A percentile compares a stretch with the other conserved stretches of the same genome.
phyloP scores from a whole-genome alignment of 495 filamentous ascomycete genomes.

The Tuber brumale region DNA sequence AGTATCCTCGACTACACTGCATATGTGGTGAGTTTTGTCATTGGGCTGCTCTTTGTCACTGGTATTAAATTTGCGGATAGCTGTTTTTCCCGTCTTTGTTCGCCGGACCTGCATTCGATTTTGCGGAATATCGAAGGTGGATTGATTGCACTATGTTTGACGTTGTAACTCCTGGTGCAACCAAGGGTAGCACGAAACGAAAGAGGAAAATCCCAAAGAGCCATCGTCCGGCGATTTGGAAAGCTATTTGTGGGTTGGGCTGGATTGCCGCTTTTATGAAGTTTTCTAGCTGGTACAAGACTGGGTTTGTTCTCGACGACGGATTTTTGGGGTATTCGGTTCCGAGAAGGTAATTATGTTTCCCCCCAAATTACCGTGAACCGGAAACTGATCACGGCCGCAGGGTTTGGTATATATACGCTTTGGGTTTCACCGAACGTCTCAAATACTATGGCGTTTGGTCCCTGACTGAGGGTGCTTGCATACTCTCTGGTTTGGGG shows the following conservation, averaged over 20 bases:
- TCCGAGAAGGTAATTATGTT: conserved; percentile 52
- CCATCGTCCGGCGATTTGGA: conserved; percentile 73
- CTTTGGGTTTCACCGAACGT: conserved; percentile 71
- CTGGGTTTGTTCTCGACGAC: conserved; percentile 54
- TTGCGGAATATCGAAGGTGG: conserved; percentile 83
- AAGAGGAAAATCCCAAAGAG: conserved; percentile 93
- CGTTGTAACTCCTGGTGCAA: conserved; percentile 52
- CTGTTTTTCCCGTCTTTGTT: conserved; percentile 90
- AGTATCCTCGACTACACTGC: conserved; percentile 70
- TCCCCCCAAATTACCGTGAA: neutral
- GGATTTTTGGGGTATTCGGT: conserved; percentile 61
- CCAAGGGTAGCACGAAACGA: conserved; percentile 61
- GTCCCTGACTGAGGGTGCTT: conserved; percentile 86
- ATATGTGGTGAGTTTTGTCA: conserved; percentile 56
- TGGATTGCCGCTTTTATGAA: conserved; percentile 80
- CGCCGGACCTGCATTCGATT: conserved; percentile 86
- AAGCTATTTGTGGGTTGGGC: conserved; percentile 60
- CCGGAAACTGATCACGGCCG: neutral
- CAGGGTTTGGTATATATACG: conserved; percentile 60
- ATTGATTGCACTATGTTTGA: conserved; percentile 93
- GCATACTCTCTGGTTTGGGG: conserved; percentile 86
- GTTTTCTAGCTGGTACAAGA: conserved; percentile 60
- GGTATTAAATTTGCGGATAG: conserved; percentile 30
- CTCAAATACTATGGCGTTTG: conserved; percentile 95
- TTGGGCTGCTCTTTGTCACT: neutral